Conservation (phyloP, 2,329 filamentous ascomycete genomes). For the Fusarium pseudograminearum region DNA sequence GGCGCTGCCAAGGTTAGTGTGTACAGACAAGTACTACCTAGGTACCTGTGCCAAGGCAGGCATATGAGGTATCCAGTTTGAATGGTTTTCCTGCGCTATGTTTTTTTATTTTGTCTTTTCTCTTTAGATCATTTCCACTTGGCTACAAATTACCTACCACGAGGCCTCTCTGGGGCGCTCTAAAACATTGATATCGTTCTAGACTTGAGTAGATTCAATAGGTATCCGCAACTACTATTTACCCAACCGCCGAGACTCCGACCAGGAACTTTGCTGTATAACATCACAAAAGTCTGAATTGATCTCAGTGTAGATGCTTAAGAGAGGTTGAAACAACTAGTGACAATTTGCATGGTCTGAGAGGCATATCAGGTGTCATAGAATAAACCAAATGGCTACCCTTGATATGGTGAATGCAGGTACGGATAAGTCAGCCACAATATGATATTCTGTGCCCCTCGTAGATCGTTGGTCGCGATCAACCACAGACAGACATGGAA, state of each 20-base stretch:
- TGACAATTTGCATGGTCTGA: no score
- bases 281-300: background rate
- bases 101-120: background rate
- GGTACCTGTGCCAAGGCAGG: constrained; percentile 1
- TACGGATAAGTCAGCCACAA: background rate
- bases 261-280: background rate
- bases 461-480: background rate
- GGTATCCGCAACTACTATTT: background rate
- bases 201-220: background rate
- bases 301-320: background rate
- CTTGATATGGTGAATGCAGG: background rate
- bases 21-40: background rate
- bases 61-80: background rate
- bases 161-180: constrained; percentile 15
- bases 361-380: background rate
- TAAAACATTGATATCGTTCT: background rate
- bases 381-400: background rate
- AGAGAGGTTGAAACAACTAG: background rate
- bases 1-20: constrained; percentile 35
- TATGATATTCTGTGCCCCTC: background rate
- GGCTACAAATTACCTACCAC: background rate
- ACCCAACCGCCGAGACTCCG: constrained; percentile 1
- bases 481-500: background rate
- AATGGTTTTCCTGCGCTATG: background rate
- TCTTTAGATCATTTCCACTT: background rate